A percentile compares a stretch with the other conserved stretches of the same genome.
phyloP scores from a whole-genome alignment of 2,329 filamentous ascomycete genomes.

The Apiospora sp. region DNA sequence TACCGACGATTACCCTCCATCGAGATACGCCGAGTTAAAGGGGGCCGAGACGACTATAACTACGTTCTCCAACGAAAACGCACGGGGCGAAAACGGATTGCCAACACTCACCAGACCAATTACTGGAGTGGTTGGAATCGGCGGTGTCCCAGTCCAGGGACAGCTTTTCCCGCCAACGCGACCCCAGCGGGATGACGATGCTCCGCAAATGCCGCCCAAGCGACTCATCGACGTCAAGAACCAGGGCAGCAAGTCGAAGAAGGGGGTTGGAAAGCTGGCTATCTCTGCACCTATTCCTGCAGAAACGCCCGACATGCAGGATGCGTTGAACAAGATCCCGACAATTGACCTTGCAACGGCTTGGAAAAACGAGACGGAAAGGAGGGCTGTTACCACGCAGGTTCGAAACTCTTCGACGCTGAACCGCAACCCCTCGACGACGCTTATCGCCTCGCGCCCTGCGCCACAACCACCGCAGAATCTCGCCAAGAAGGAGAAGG shows the following conservation, averaged over 20 bases:
- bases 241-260: slow-evolving; percentile 30
- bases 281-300: slow-evolving; percentile 60
- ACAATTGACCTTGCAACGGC: slow-evolving; percentile 61
- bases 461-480: slow-evolving; percentile 41
- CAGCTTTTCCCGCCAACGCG: slow-evolving; percentile 53
- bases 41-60: slow-evolving; percentile 47
- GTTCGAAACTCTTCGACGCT: slow-evolving; percentile 23
- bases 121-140: slow-evolving; percentile 46
- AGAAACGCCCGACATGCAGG: slow-evolving; percentile 35
- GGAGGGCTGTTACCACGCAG: slow-evolving; percentile 44
- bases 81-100: slow-evolving; percentile 37
- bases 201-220: slow-evolving; percentile 5
- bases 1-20: slow-evolving; percentile 52
- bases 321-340: slow-evolving; percentile 39
- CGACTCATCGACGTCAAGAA: slow-evolving; percentile 21
- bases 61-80: slow-evolving; percentile 34
- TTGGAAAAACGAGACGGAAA: slow-evolving; percentile 54
- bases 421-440: slow-evolving; percentile 39
- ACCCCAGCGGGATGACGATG: slow-evolving; percentile 31
- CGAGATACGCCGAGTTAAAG: slow-evolving; percentile 59
- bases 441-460: slow-evolving; percentile 45
- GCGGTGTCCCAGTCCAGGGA: slow-evolving; percentile 49
- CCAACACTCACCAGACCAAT: slow-evolving; percentile 49
- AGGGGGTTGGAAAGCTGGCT: slow-evolving; percentile 47
- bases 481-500: background rate